Conservation (phyloP, 2,329 filamentous ascomycete species). For the Beauveria sp. region DNA sequence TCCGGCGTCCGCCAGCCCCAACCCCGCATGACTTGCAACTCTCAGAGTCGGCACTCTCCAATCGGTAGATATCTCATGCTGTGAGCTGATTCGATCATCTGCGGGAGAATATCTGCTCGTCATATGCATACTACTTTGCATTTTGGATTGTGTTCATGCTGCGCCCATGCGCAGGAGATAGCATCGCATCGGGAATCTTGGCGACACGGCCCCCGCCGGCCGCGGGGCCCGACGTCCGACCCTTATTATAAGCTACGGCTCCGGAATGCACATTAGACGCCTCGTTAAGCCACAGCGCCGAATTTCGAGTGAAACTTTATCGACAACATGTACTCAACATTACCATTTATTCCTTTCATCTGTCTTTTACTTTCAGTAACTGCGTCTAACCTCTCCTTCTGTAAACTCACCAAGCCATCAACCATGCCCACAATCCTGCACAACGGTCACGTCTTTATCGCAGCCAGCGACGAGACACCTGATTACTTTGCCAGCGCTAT, state of each 20-base stretch:
- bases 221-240: not conserved
- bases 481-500: slow-evolving; percentile 5
- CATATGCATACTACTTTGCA: not conserved
- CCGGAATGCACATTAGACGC: not conserved
- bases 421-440: slow-evolving; percentile 8
- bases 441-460: slow-evolving; percentile 7
- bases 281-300: not conserved
- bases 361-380: not conserved
- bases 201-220: not conserved
- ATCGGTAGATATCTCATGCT: not conserved
- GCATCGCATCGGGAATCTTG: not conserved
- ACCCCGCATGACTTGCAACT: no score
- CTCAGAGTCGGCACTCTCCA: no score
- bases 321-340: not conserved
- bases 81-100: not conserved
- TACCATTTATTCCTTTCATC: not conserved
- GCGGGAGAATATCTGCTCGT: not conserved
- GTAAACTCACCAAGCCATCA: not conserved
- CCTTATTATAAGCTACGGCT: not conserved
- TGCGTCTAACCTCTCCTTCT: not conserved
- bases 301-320: not conserved
- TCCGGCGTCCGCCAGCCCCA: no score
- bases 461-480: not conserved
- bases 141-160: not conserved
- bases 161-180: not conserved